These are phyloP conservation scores for Seminavis robusta DNA, from an alignment of 108 stramenopile genomes.

Conservation along the genomic window DNA sequence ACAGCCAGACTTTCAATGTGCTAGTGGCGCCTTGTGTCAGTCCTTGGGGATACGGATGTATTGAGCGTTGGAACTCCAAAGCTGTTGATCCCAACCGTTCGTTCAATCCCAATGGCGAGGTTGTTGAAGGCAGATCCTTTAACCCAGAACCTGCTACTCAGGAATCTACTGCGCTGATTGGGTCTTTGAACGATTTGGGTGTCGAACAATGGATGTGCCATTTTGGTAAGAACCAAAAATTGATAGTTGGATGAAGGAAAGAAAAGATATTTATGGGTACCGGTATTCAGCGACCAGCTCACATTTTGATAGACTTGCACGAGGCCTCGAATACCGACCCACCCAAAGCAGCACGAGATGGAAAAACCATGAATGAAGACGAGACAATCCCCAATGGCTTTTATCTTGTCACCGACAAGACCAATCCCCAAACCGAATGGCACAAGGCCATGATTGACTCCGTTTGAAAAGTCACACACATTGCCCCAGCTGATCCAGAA, in stretches of 20 bases:
- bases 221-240: too few relatives aligned
- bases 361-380: conserved; percentile 13
- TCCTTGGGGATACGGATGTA: conserved; percentile 67
- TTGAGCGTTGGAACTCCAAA: conserved; percentile 61
- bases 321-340: conserved; percentile 82
- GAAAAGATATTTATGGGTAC: too few relatives aligned
- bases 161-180: conserved; percentile 46
- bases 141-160: conserved; percentile 21
- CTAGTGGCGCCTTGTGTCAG: conserved; percentile 56
- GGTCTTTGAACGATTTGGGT: too few relatives aligned
- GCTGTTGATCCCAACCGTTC: conserved; percentile 56
- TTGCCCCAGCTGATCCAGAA: conserved; percentile 47
- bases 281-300: too few relatives aligned
- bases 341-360: conserved; percentile 56
- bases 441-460: conserved; percentile 35
- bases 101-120: conserved; percentile 35
- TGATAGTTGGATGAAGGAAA: too few relatives aligned
- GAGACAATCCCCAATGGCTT: conserved; percentile 75
- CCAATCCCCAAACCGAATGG: too few relatives aligned
- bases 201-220: too few relatives aligned
- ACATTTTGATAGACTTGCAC: conserved; percentile 77
- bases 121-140: too few relatives aligned
- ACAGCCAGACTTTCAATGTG: conserved; percentile 52
- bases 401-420: conserved; percentile 61
- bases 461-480: conserved; percentile 60